These are phyloP conservation scores for Cryptococcus maquisensis DNA, from an alignment of 1,284 basidiomycete genomes.

Conservation along the genomic window DNA sequence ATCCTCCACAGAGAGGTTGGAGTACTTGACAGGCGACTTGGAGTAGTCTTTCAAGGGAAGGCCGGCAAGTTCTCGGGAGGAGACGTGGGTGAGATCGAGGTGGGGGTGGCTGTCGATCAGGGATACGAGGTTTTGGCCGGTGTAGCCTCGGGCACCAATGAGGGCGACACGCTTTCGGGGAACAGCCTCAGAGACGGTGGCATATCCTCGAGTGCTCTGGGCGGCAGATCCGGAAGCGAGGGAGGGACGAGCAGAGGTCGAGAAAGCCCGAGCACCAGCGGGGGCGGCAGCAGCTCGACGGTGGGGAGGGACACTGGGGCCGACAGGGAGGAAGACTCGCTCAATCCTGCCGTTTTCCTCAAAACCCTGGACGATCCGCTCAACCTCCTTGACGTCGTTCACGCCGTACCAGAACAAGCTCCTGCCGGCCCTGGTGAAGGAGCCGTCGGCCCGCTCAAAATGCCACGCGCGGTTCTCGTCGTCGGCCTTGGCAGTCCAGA, in stretches of 20 bases:
- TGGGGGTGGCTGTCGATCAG: slow-evolving; percentile 81
- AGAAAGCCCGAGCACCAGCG: slow-evolving; percentile 60
- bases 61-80: slow-evolving; percentile 90
- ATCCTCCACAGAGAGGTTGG: slow-evolving; percentile 70
- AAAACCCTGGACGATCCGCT: slow-evolving; percentile 74
- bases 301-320: slow-evolving; percentile 68
- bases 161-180: slow-evolving; percentile 82
- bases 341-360: slow-evolving; percentile 83
- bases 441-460: slow-evolving; percentile 96
- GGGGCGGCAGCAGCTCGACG: slow-evolving; percentile 47
- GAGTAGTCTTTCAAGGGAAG: slow-evolving; percentile 74
- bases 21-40: slow-evolving; percentile 70
- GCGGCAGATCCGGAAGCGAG: slow-evolving; percentile 48
- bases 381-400: slow-evolving; percentile 86
- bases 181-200: slow-evolving; percentile 56
- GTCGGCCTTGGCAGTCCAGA: slow-evolving; percentile 94
- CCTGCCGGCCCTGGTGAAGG: slow-evolving; percentile 87
- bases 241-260: slow-evolving; percentile 61
- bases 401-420: slow-evolving; percentile 98
- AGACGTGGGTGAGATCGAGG: slow-evolving; percentile 87
- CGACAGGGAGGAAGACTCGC: slow-evolving; percentile 83
- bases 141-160: slow-evolving; percentile 91
- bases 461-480: slow-evolving; percentile 97
- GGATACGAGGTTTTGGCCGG: slow-evolving; percentile 84
- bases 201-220: slow-evolving; percentile 54